Percentiles rank a stretch among this genome's conserved stretches.
These are phyloP conservation scores for Nicotiana paniculata DNA, from an alignment of 257 asterid species.

Conservation along the genomic window DNA sequence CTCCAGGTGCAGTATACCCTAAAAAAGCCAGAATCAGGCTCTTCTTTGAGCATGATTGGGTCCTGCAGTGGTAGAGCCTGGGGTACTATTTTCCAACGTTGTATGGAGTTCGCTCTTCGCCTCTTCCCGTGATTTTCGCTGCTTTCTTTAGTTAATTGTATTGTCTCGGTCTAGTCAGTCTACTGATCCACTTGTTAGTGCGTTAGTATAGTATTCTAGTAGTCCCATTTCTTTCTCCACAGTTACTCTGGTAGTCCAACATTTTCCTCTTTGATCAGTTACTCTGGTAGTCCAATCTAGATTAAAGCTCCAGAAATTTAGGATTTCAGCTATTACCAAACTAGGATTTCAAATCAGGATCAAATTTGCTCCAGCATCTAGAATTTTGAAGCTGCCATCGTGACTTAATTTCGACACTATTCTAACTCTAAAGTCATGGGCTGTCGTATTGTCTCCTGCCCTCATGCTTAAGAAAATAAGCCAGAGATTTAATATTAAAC, in stretches of 20 bases:
- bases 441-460: neutral
- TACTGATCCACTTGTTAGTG: neutral
- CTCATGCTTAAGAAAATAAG: neutral
- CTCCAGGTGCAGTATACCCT: neutral
- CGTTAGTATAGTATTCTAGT: neutral
- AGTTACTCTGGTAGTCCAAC: neutral
- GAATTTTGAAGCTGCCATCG: neutral
- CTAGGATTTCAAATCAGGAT: neutral
- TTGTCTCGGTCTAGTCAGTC: neutral
- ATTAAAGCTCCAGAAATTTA: neutral
- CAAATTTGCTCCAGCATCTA: neutral
- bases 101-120: neutral
- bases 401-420: neutral
- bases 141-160: neutral
- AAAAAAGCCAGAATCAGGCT: neutral
- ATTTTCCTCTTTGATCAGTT: neutral
- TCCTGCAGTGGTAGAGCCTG: neutral
- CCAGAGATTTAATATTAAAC: neutral
- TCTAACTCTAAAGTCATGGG: neutral
- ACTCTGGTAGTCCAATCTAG: neutral
- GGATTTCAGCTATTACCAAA: neutral
- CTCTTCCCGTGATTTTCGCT: neutral
- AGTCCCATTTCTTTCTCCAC: neutral
- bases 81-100: neutral
- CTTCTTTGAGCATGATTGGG: neutral